Percentiles rank a stretch among this genome's conserved stretches.
Evolutionary conservation across 1,139 yeast species (phyloP).

Genomic region (Suhomyces terraborum): DNA sequence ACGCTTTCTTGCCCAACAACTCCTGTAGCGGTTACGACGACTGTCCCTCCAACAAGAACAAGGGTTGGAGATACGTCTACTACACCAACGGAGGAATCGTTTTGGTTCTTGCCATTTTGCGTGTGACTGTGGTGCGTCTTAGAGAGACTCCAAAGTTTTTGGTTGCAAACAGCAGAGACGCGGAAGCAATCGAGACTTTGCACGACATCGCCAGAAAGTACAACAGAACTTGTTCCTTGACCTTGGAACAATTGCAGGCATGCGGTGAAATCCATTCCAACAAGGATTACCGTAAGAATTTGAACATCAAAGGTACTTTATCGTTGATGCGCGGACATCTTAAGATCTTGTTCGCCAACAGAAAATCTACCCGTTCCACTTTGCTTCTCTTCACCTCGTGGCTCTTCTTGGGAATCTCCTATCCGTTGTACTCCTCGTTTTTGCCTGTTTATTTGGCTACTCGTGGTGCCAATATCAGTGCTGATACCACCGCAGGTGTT

Average conservation of each 20-base stretch:
- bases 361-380: conserved; percentile 30
- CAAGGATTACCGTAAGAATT: conserved; percentile 19
- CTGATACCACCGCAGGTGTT: conserved; percentile 35
- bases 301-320: conserved; percentile 20
- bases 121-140: conserved; percentile 34
- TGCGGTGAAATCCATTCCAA: conserved; percentile 30
- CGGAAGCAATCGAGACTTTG: conserved; percentile 34
- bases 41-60: conserved; percentile 34
- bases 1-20: conserved; percentile 34
- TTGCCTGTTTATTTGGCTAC: conserved; percentile 41
- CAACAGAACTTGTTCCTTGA: conserved; percentile 31
- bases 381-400: conserved; percentile 34
- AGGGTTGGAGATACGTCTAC: conserved; percentile 42
- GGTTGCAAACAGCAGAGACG: conserved; percentile 36
- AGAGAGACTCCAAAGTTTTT: conserved; percentile 41
- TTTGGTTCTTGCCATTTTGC: conserved; percentile 29
- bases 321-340: conserved; percentile 24
- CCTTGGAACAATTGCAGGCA: conserved; percentile 29
- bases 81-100: conserved; percentile 37
- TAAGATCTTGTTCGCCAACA: conserved; percentile 30
- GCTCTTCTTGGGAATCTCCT: conserved; percentile 41
- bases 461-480: conserved; percentile 42
- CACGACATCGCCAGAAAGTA: conserved; percentile 32
- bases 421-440: conserved; percentile 43
- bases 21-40: conserved; percentile 29